These are phyloP conservation scores for Plasmopara halstedii DNA, from an alignment of 352 stramenopile species.

Conservation along the genomic window DNA sequence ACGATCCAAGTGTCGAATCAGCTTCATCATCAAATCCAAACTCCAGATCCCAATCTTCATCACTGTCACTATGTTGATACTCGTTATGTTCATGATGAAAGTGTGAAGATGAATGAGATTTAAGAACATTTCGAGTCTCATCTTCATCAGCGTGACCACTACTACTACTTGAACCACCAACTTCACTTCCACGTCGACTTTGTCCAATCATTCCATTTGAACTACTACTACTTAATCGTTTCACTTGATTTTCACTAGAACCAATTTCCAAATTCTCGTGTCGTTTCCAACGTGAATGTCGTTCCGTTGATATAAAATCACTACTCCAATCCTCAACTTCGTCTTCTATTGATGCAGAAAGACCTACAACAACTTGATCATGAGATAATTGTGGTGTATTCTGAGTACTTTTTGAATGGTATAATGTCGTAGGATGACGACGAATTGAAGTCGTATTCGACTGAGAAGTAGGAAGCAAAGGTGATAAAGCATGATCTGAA, in stretches of 20 bases:
- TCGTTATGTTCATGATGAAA: neutral
- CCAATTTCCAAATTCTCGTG: conserved; percentile 25
- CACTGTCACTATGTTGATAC: conserved; percentile 11
- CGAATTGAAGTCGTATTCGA: neutral
- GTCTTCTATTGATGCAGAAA: conserved; percentile 54
- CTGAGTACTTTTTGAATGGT: conserved; percentile 11
- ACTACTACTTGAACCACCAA: conserved; percentile 8
- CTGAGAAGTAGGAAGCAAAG: conserved; percentile 5
- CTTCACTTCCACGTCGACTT: conserved; percentile 13
- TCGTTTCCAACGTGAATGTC: conserved; percentile 22
- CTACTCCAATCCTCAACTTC: conserved; percentile 74
- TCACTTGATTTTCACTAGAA: conserved; percentile 15
- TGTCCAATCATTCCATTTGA: conserved; percentile 10
- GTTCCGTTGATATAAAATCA: conserved; percentile 30
- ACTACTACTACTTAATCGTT: conserved; percentile 26
- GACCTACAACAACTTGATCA: conserved; percentile 67
- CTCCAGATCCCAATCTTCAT: conserved; percentile 70
- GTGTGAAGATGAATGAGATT: conserved; percentile 12
- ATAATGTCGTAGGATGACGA: conserved; percentile 11
- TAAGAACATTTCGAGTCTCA: conserved; percentile 10
- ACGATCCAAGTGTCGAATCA: conserved; percentile 21
- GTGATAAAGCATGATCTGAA: conserved; percentile 1
- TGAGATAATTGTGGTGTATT: conserved; percentile 1
- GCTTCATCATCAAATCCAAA: conserved; percentile 64
- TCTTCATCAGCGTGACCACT: conserved; percentile 15